Conservation (phyloP, 257 asterid species). For the Capsicum baccatum region DNA sequence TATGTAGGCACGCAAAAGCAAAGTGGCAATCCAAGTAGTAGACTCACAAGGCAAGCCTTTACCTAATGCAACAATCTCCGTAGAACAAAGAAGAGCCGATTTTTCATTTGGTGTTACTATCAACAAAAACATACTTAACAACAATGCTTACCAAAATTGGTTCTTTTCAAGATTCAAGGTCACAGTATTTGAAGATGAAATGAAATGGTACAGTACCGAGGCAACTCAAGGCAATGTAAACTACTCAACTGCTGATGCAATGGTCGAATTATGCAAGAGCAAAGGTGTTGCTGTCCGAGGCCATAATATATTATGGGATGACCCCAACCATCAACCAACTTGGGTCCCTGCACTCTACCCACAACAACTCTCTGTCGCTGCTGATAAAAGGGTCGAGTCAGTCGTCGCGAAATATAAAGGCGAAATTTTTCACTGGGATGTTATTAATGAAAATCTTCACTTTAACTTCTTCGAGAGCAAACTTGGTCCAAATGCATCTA, state of each 20-base stretch:
- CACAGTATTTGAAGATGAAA: constrained; percentile 62
- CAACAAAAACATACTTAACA: constrained; percentile 21
- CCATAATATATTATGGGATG: constrained; percentile 68
- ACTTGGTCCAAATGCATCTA: constrained; percentile 49
- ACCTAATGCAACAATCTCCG: constrained; percentile 26
- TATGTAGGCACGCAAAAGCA: constrained; percentile 38
- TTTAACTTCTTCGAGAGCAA: constrained; percentile 46
- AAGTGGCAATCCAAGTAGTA: constrained; percentile 38
- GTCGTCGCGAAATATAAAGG: constrained; percentile 47
- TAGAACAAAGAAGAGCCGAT: neutral
- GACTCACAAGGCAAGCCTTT: constrained; percentile 32
- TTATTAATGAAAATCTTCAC: constrained; percentile 66
- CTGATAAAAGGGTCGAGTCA: constrained; percentile 44
- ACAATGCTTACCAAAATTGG: constrained; percentile 48
- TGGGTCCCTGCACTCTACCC: constrained; percentile 52
- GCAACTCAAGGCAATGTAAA: constrained; percentile 43
- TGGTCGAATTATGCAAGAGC: constrained; percentile 49
- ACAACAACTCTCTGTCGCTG: constrained; percentile 39
- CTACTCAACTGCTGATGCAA: constrained; percentile 53
- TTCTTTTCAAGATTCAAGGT: constrained; percentile 57
- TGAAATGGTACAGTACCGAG: constrained; percentile 61
- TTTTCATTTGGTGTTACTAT: constrained; percentile 40
- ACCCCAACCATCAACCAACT: constrained; percentile 38
- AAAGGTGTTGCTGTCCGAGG: constrained; percentile 52
- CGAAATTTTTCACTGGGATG: constrained; percentile 71